These are phyloP conservation scores for Fusarium begoniae DNA, from an alignment of 2,329 filamentous ascomycete species.

Conservation along the genomic window DNA sequence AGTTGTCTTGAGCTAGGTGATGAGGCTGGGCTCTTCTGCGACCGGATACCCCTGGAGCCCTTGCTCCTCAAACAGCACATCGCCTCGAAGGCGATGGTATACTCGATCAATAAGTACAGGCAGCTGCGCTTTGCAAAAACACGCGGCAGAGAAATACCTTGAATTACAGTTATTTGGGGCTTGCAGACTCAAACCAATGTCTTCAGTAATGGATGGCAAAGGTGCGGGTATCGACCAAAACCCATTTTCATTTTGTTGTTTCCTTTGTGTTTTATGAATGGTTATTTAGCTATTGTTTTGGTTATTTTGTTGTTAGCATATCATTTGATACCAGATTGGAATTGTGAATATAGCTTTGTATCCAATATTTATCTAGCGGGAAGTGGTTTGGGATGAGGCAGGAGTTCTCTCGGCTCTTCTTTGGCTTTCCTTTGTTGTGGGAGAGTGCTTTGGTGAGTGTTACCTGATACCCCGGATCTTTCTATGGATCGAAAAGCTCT, in stretches of 20 bases:
- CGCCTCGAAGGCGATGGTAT: slow-evolving; percentile 12
- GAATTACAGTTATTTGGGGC: background rate
- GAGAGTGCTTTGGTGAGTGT: slow-evolving; percentile 8
- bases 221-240: background rate
- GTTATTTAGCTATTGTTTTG: background rate
- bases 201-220: background rate
- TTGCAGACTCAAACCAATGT: background rate
- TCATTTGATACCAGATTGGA: slow-evolving; percentile 36
- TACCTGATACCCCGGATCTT: slow-evolving; percentile 31
- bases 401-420: slow-evolving; percentile 26
- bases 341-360: slow-evolving; percentile 14
- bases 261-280: slow-evolving; percentile 1
- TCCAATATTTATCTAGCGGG: slow-evolving; percentile 9
- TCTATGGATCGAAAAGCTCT: slow-evolving; percentile 4
- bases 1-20: background rate
- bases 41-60: slow-evolving; percentile 12
- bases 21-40: slow-evolving; percentile 10
- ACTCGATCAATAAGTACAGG: background rate
- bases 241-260: background rate
- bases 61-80: slow-evolving; percentile 26
- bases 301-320: slow-evolving; percentile 4
- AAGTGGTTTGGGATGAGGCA: slow-evolving; percentile 2
- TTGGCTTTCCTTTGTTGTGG: slow-evolving; percentile 17
- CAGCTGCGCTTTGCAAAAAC: background rate
- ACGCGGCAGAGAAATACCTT: background rate